Conservation (phyloP, 139 green algal species). For the Haematococcus lacustris region DNA sequence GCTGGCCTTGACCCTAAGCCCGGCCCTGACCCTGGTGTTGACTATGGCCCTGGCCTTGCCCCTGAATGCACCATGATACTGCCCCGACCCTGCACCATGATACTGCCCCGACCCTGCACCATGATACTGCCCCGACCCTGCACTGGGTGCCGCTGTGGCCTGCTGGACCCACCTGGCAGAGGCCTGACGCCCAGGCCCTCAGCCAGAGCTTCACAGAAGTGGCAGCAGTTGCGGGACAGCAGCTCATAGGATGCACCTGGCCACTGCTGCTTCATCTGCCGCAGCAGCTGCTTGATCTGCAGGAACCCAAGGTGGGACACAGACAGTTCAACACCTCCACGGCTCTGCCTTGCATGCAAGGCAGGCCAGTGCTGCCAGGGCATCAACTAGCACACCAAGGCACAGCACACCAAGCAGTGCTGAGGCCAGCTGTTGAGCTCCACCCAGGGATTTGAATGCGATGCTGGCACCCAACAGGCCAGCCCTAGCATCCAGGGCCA, state of each 20-base stretch:
- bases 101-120: too few relatives aligned
- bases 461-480: too few relatives aligned
- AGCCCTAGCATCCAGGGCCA: too few relatives aligned
- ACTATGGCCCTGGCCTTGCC: too few relatives aligned
- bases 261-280: constrained; percentile 38
- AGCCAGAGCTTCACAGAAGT: constrained; percentile 52
- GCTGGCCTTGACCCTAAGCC: too few relatives aligned
- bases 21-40: too few relatives aligned
- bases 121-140: too few relatives aligned
- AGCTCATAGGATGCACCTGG: constrained; percentile 57
- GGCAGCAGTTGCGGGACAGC: constrained; percentile 66
- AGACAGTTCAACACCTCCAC: not conserved
- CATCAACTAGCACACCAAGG: not conserved
- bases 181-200: constrained; percentile 8
- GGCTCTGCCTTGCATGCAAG: not conserved
- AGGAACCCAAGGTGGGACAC: not conserved
- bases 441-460: too few relatives aligned
- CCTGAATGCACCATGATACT: too few relatives aligned
- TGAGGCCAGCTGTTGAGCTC: too few relatives aligned
- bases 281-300: constrained; percentile 33
- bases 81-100: too few relatives aligned
- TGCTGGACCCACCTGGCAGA: constrained; percentile 24
- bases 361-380: not conserved
- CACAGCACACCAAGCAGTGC: not conserved
- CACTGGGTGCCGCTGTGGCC: too few relatives aligned